phyloP scores from a whole-genome alignment of 495 filamentous ascomycete genomes.

The Tuber microsphaerosporum region DNA sequence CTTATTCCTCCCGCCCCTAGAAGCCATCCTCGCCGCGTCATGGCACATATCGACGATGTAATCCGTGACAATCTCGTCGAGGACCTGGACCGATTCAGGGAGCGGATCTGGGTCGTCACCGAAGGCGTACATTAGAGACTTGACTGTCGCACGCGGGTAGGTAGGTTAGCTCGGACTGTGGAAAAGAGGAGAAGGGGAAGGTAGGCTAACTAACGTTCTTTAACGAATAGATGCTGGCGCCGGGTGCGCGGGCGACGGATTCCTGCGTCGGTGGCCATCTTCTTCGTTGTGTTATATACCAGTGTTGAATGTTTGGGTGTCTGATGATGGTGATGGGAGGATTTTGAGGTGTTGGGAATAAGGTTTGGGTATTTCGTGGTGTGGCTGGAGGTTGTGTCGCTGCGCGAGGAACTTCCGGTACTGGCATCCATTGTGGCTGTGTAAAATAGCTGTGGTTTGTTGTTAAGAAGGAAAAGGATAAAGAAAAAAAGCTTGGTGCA shows the following conservation, averaged over 20 bases:
- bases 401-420: not conserved
- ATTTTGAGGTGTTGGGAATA: not conserved
- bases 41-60: slow-evolving; percentile 84
- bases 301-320: not conserved
- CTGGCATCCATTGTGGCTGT: not conserved
- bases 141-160: slow-evolving; percentile 50
- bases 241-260: slow-evolving; percentile 46
- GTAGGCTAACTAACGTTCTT: slow-evolving; percentile 64
- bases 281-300: not conserved
- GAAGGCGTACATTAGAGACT: slow-evolving; percentile 74
- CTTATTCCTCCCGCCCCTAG: slow-evolving; percentile 78
- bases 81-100: slow-evolving; percentile 70
- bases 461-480: not conserved
- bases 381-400: not conserved
- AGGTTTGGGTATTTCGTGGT: not conserved
- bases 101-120: slow-evolving; percentile 69
- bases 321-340: slow-evolving; percentile 6
- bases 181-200: not conserved
- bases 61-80: slow-evolving; percentile 92
- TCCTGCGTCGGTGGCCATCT: slow-evolving; percentile 39
- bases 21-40: slow-evolving; percentile 71
- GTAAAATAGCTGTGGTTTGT: not conserved
- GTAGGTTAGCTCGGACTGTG: slow-evolving; percentile 27
- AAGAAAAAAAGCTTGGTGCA: not conserved
- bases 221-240: slow-evolving; percentile 72